Evolutionary conservation across 2,329 filamentous ascomycete species (phyloP), one percentile per base, ranked within the genome.

Genomic region (Cladosporium velox): DNA sequence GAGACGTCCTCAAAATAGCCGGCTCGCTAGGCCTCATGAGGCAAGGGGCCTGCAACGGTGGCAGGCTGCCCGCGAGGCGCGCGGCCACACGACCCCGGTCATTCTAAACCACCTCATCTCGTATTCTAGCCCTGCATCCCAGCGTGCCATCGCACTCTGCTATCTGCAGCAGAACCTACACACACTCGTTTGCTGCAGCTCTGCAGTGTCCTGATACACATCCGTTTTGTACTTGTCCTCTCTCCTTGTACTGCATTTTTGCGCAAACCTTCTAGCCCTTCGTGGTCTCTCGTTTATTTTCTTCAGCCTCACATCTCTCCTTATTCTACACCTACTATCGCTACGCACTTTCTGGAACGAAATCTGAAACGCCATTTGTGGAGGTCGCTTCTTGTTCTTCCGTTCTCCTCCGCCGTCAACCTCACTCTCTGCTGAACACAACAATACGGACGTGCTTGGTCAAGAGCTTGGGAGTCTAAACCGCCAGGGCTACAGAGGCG

Each of bases 361-460:
- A 44, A 64, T 44, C 51, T 64, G 60, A 64, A 64, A 64, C 60
- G 49, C 60, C 49, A 44, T 35, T 57, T 64, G 60, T 57, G 60
- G 60, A 64, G 60, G 24, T 44, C 60, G 14, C 51, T 57, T 55
- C 60, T 44, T 55, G 49, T 44, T 34, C 44, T 57, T 44, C 47
- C 60, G 34, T n/a, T 51, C 35, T 18, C 32, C 49, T 55, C 21
- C 60, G 51, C 60, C 60, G 49, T 51, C 34, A 7, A 44, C 34
- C 41, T 26, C 60, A 15, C 49, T 55, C 49, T 57, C 21, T 28
- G 24, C 30, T 32, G 26, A 54, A 54, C 21, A 55, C 32, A 38
- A 44, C 49, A 41, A 34, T 35, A 41, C 49, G 32, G 32, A 34
- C 59, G 49, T 41, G 35, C 32, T 30, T 55, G 51, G 11, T 44